phyloP scores from a whole-genome alignment of 2,329 filamentous ascomycete species.

The Aspergillus felis region DNA sequence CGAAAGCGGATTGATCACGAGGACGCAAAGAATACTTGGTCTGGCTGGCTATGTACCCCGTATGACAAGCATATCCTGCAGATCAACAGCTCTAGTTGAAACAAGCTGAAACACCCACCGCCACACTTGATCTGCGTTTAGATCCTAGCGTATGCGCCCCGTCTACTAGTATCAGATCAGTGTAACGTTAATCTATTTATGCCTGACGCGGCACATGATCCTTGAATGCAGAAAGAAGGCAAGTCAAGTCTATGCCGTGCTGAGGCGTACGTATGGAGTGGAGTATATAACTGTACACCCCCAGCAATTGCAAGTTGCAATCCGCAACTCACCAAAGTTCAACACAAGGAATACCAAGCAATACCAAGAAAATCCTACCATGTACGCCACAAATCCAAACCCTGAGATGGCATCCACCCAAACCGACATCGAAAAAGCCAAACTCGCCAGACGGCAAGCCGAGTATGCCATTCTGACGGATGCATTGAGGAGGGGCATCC shows the following conservation, averaged over 20 bases:
- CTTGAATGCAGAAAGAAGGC: too few relatives aligned
- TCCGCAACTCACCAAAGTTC: too few relatives aligned
- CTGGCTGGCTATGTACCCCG: too few relatives aligned
- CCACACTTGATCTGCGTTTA: not conserved
- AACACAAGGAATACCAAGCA: too few relatives aligned
- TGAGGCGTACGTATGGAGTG: too few relatives aligned
- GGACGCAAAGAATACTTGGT: too few relatives aligned
- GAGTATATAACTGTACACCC: not conserved
- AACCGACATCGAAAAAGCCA: conserved; percentile 5
- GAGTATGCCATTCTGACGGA: conserved; percentile 8
- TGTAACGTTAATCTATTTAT: too few relatives aligned
- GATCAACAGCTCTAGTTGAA: not conserved
- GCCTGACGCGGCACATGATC: too few relatives aligned
- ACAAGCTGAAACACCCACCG: not conserved
- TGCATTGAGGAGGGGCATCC: conserved; percentile 1
- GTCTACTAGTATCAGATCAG: not conserved
- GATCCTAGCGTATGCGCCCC: not conserved
- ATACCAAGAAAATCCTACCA: not conserved
- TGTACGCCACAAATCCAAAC: too few relatives aligned
- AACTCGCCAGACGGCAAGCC: conserved; percentile 5
- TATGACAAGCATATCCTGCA: not conserved
- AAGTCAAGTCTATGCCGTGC: too few relatives aligned
- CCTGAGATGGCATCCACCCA: not conserved
- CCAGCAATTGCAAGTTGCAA: not conserved
- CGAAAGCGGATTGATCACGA: too few relatives aligned